Evolutionary conservation across 1,139 yeast species (phyloP), one percentile per base, ranked within the genome.

Genomic region (Petasospora rhodanensis): DNA sequence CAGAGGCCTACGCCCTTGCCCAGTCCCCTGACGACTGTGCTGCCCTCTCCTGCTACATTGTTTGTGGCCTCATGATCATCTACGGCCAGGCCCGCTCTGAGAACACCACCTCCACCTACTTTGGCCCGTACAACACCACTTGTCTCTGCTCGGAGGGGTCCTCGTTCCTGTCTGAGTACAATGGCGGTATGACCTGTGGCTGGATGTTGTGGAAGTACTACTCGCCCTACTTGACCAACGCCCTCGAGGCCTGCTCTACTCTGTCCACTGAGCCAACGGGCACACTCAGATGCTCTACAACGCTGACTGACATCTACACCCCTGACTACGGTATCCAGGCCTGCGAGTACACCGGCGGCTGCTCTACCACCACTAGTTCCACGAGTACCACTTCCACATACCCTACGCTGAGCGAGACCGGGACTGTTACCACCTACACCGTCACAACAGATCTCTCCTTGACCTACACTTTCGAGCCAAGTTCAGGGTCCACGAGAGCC

Each of bases 181-280:
- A 45, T 14, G 35, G 34, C 8, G 54, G 58, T 43, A 40, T 54
- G 35, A 46, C 43, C 23, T 54, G 59, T 49, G 59, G 59, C 26
- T 53, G 58, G 56, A 51, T 56, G 29, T 33, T 54, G 28, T 54
- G 56, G 57, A 29, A 32, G 14, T 49, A 54, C 40, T 54, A 54
- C 38, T 47, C 52, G 13, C 29, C 33, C 4, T 52, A 33, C 36
- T 42, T 54, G 26, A 33, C 47, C 14, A 31, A 41, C 7, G 49
- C 59, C 22, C 36, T 54, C n/a, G n/a, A n/a, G n/a, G n/a, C n/a
- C n/a, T n/a, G n/a, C n/a, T n/a, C n/a, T n/a, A n/a, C n/a, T n/a
- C 31, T 31, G 17, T 43, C 52, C 10, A 38, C 49, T 15, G 45
- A 40, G 18, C 56, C 54, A 43, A 49, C 55, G 18, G 55, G 52